Base-by-base conservation (phyloP, 306 rosid species). In the apple (Malus domestica) region DNA sequence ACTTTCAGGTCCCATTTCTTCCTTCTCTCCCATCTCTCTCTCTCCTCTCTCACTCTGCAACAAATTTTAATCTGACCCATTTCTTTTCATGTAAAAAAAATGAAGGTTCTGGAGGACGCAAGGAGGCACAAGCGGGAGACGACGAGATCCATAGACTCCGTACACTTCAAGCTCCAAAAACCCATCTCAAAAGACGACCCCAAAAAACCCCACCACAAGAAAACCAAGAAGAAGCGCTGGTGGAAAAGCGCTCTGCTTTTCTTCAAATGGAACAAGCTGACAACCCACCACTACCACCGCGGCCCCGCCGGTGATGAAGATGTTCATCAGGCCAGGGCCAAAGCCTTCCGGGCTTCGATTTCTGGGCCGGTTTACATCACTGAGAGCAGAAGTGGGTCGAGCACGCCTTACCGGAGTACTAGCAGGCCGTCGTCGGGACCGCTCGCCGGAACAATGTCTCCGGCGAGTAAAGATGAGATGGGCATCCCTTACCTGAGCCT, bases 351-450 rank as follows among this genome's bases (percentile, higher is more conserved):
- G 62, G 91, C 92, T 29, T 87, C 97, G 5, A 72, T 95, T 5
- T 95, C 97, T 12, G 98, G 97, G 10, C 97, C 97, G 0, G 91
- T 95, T 42, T 95, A 92, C 82, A 54, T 88, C 20, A 90, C 97
- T 0, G 97, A 95, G 70, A 89, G 92, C 85, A 81, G 79, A 38
- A 90, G 93, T 55, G 90, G 93, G 59, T 84, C 97, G 9, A n/a
- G 57, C 76, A 85, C 97, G 1, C 97, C 97, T 0, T 78, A 70
- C 81, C 84, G 92, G 23, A 80, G 80, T 18, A 73, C 87, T 1
- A 78, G 82, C 71, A 77, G 97, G 18, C 87, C 92, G 0, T 62
- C 90, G 23, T 89, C 99, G 16, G 92, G 97, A 1, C 96, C 96
- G 0, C 87, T 95, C 51, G 90, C 95, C 44, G 96, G 96, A 15